phyloP scores from a whole-genome alignment of 2,329 filamentous ascomycete genomes.

The Pseudocercospora musae region DNA sequence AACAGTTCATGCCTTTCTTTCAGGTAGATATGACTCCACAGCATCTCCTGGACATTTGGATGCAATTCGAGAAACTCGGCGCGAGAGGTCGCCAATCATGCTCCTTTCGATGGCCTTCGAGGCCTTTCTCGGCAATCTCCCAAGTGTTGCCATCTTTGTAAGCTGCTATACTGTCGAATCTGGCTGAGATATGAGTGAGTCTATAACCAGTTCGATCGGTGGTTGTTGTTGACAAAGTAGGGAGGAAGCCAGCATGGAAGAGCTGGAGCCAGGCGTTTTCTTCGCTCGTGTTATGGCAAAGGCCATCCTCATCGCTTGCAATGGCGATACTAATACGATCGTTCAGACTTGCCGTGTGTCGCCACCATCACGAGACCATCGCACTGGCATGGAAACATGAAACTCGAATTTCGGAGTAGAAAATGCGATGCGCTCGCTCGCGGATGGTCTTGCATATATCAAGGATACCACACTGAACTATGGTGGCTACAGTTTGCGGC shows the following conservation, averaged over 20 bases:
- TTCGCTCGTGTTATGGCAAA: too few species aligned
- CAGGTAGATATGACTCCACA: too few species aligned
- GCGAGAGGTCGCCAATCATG: too few species aligned
- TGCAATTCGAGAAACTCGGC: too few species aligned
- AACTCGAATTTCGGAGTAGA: constrained; percentile 6
- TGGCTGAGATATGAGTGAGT: background rate
- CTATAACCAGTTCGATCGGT: too few species aligned
- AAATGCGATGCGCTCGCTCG: background rate
- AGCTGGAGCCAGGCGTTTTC: background rate
- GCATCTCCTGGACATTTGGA: too few species aligned
- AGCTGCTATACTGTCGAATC: background rate
- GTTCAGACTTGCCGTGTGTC: background rate
- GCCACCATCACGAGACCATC: background rate
- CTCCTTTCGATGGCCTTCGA: background rate
- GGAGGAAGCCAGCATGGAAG: background rate
- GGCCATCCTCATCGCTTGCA: background rate
- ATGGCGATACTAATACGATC: background rate
- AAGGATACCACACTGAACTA: too few species aligned
- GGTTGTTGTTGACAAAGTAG: background rate
- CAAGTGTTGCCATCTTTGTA: background rate
- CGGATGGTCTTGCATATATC: constrained; percentile 2
- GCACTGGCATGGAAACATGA: constrained; percentile 1
- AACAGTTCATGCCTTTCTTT: too few species aligned
- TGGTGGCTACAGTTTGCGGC: too few species aligned
- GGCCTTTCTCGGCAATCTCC: background rate